Percentiles rank a stretch among this genome's conserved stretches.
These are phyloP conservation scores for Curvularia lunata DNA, from an alignment of 2,329 filamentous ascomycete genomes.

Conservation along the genomic window DNA sequence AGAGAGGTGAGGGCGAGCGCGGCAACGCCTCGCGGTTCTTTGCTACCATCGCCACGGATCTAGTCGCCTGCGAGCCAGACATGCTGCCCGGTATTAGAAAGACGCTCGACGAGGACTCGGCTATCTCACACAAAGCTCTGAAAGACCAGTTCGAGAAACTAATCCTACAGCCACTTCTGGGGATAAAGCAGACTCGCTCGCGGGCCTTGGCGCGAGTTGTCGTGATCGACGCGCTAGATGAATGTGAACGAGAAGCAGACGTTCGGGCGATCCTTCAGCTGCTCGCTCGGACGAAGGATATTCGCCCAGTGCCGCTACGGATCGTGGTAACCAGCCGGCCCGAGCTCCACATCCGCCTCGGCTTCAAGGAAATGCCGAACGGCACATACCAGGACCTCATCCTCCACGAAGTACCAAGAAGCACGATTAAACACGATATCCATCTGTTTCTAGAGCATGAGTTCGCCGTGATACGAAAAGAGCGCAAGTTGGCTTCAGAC, in stretches of 20 bases:
- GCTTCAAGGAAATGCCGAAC: slow-evolving; percentile 28
- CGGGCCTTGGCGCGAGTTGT: slow-evolving; percentile 2
- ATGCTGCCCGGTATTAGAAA: slow-evolving; percentile 21
- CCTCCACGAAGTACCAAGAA: slow-evolving; percentile 27
- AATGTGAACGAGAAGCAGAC: slow-evolving; percentile 34
- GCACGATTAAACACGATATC: slow-evolving; percentile 29
- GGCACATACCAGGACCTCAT: slow-evolving; percentile 29
- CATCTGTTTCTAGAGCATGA: slow-evolving; percentile 26
- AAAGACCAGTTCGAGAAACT: slow-evolving; percentile 16
- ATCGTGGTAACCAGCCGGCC: slow-evolving; percentile 30
- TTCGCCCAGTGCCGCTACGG: slow-evolving; percentile 19
- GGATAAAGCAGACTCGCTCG: not conserved
- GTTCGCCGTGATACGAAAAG: slow-evolving; percentile 22
- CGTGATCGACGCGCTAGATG: slow-evolving; percentile 41
- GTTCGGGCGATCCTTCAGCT: slow-evolving; percentile 29
- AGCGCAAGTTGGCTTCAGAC: slow-evolving; percentile 18
- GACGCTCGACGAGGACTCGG: slow-evolving; percentile 17
- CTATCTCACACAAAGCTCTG: slow-evolving; percentile 12
- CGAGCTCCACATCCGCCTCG: slow-evolving; percentile 29
- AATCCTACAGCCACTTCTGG: slow-evolving; percentile 16
- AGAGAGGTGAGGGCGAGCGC: slow-evolving; percentile 14
- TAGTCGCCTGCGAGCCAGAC: slow-evolving; percentile 16
- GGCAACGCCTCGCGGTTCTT: slow-evolving; percentile 21
- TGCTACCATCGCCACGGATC: slow-evolving; percentile 26
- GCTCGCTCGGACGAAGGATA: slow-evolving; percentile 17